A percentile compares a stretch with the other conserved stretches of the same genome.
These are phyloP conservation scores for Chlorencoelia australis DNA, from an alignment of 2,329 filamentous ascomycete genomes.

Conservation along the genomic window DNA sequence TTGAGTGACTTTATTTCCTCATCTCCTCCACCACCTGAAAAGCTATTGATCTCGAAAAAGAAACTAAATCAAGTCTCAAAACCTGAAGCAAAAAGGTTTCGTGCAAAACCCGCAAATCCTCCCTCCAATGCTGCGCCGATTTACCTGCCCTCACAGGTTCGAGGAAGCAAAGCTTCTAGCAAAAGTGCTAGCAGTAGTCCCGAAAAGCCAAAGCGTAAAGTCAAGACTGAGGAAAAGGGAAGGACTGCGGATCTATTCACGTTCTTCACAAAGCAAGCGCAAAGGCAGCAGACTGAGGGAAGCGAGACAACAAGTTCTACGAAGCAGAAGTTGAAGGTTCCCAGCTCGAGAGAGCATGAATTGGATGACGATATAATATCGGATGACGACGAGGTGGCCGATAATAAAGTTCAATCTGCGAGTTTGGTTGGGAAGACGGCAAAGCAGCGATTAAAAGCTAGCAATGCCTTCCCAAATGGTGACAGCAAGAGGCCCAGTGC, in stretches of 20 bases:
- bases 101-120: slow-evolving; percentile 19
- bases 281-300: slow-evolving; percentile 30
- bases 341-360: slow-evolving; percentile 35
- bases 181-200: slow-evolving; percentile 35
- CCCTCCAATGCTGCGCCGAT: slow-evolving; percentile 23
- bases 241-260: slow-evolving; percentile 47
- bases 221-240: slow-evolving; percentile 39
- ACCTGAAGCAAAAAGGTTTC: slow-evolving; percentile 17
- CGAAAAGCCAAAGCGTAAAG: slow-evolving; percentile 30
- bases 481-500: slow-evolving; percentile 22
- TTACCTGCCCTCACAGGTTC: slow-evolving; percentile 22
- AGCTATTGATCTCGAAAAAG: slow-evolving; percentile 3
- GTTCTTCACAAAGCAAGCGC: slow-evolving; percentile 52
- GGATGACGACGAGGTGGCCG: slow-evolving; percentile 47
- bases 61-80: slow-evolving; percentile 15
- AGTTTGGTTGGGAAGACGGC: slow-evolving; percentile 48
- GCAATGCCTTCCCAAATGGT: slow-evolving; percentile 20
- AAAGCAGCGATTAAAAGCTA: slow-evolving; percentile 40
- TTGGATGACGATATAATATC: slow-evolving; percentile 36
- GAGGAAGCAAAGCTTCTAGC: slow-evolving; percentile 18
- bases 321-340: slow-evolving; percentile 27
- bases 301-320: slow-evolving; percentile 4
- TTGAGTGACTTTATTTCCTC: slow-evolving; percentile 16
- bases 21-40: slow-evolving; percentile 12
- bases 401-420: slow-evolving; percentile 36